Evolutionary conservation across 202 grass and related monocot species (phyloP).

Genomic region (Elaeis oleifera): DNA sequence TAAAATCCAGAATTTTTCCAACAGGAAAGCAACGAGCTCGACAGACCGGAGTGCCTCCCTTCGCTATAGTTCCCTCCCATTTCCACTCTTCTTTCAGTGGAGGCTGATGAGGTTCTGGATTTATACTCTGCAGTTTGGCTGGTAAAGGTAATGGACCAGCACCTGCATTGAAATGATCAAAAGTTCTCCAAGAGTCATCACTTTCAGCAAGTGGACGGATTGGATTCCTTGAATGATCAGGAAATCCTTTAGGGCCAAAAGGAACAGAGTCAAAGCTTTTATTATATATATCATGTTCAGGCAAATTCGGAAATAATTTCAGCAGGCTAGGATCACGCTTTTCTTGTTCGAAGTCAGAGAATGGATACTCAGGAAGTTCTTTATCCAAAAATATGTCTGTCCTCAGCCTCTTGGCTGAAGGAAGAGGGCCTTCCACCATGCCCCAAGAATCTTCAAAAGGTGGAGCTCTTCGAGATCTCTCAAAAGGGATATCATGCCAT

Average conservation of each 20-base stretch:
- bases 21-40: slow-evolving; percentile 92
- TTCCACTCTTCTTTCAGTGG: slow-evolving; percentile 74
- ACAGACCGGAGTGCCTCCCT: slow-evolving; percentile 76
- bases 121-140: slow-evolving; percentile 37
- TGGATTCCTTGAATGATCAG: slow-evolving; percentile 40
- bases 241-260: slow-evolving; percentile 26
- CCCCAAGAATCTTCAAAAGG: slow-evolving; percentile 48
- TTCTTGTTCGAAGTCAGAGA: slow-evolving; percentile 49
- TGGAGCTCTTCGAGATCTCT: slow-evolving; percentile 38
- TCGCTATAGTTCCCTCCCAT: slow-evolving; percentile 93
- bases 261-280: slow-evolving; percentile 21
- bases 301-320: slow-evolving; percentile 33
- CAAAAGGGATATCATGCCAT: slow-evolving; percentile 48
- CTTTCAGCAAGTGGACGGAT: slow-evolving; percentile 32
- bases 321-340: slow-evolving; percentile 29
- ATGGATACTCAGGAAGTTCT: slow-evolving; percentile 85
- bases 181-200: slow-evolving; percentile 34
- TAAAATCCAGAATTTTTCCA: slow-evolving; percentile 84
- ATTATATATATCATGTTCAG: slow-evolving; percentile 30
- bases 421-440: slow-evolving; percentile 37
- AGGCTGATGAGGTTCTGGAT: slow-evolving; percentile 36
- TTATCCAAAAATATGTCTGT: slow-evolving; percentile 34
- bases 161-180: slow-evolving; percentile 36
- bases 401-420: slow-evolving; percentile 46
- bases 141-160: slow-evolving; percentile 15